phyloP scores from a whole-genome alignment of 2,329 filamentous ascomycete genomes.

The Monosporascus sp. region DNA sequence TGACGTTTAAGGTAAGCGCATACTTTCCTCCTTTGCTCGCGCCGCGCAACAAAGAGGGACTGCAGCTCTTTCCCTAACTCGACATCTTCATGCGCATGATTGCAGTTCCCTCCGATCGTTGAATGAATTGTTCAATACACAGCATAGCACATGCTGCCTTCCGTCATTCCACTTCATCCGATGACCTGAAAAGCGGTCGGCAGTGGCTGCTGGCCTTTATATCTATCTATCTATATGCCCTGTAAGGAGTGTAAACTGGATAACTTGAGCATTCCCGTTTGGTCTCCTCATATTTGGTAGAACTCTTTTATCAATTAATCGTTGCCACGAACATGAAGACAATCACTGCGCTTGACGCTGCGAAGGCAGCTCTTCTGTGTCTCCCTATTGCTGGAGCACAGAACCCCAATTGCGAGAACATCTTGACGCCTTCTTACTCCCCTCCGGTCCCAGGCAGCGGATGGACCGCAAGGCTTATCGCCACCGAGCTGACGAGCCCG shows the following conservation, averaged over 20 bases:
- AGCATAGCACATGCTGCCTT: no score
- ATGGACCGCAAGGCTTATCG: constrained; percentile 7
- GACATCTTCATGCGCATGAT: no score
- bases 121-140: no score
- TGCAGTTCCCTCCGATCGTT: no score
- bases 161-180: no score
- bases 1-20: neutral
- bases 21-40: no score
- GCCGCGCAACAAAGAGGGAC: no score
- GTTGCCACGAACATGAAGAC: neutral
- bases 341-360: neutral
- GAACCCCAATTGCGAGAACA: neutral
- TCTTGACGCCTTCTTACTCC: constrained; percentile 5
- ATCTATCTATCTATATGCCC: no score
- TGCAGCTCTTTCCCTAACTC: no score
- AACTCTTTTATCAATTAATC: neutral
- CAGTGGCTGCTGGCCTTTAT: neutral
- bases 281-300: neutral
- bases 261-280: neutral
- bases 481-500: constrained; percentile 19
- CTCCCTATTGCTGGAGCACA: neutral
- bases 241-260: no score
- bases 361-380: neutral
- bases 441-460: constrained; percentile 9
- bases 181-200: neutral